A percentile compares a stretch with the other conserved stretches of the same genome.
Evolutionary conservation across 2,329 filamentous ascomycete species (phyloP).

Genomic region (Cephalotrichum gorgonifer): DNA sequence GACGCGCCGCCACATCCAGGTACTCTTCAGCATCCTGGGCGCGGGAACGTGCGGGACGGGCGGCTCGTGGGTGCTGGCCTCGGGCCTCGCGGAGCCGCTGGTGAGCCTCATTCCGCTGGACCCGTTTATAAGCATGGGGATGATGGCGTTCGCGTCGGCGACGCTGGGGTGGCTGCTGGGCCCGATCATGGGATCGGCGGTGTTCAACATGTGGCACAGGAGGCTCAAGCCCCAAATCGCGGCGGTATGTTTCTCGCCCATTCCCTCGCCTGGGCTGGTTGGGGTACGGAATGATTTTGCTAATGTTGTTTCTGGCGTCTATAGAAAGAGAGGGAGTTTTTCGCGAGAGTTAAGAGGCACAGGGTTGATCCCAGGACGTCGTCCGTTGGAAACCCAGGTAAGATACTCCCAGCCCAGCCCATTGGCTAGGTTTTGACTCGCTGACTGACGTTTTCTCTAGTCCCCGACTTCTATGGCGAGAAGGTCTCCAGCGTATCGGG

Average conservation of each 20-base stretch:
- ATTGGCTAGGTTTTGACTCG: not conserved
- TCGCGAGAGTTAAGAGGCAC: conserved; percentile 80
- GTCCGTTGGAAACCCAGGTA: conserved; percentile 76
- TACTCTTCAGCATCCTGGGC: conserved; percentile 62
- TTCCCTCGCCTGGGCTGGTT: not conserved
- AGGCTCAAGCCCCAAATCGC: conserved; percentile 63
- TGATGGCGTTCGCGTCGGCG: conserved; percentile 66
- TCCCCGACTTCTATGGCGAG: conserved; percentile 96
- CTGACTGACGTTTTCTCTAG: conserved; percentile 21
- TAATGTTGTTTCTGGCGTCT: conserved; percentile 4
- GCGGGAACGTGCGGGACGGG: conserved; percentile 51
- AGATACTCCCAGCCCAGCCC: not conserved
- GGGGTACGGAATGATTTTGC: not conserved
- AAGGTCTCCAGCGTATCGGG: conserved; percentile 90
- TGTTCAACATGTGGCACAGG: conserved; percentile 70
- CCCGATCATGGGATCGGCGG: conserved; percentile 66
- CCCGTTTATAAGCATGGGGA: conserved; percentile 73
- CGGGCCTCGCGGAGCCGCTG: conserved; percentile 62
- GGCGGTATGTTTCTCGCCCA: conserved; percentile 35
- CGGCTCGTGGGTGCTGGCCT: conserved; percentile 57
- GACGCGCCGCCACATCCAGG: conserved; percentile 72
- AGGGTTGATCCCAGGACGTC: conserved; percentile 85
- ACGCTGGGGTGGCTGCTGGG: conserved; percentile 84
- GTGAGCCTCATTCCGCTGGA: conserved; percentile 70
- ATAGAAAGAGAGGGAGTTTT: conserved; percentile 90